Evolutionary conservation across 352 stramenopile genomes (phyloP), one percentile per base, ranked within the genome.

Genomic region (Phytophthora tubulina): DNA sequence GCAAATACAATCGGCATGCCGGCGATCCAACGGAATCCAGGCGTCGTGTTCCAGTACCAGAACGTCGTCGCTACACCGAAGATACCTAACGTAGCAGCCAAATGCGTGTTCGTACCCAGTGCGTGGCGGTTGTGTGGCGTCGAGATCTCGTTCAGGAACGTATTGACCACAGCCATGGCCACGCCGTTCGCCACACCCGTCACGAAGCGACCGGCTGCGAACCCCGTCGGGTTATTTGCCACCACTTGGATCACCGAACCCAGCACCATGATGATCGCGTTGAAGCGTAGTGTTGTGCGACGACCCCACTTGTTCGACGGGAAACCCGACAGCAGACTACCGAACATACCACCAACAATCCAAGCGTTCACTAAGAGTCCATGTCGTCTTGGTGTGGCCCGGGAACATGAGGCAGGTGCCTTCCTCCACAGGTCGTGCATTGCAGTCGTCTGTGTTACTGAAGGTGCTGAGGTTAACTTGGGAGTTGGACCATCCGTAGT

Each of bases 401-500:
- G 84, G 78, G 72, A 92, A 90, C 72, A 91, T 82, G 39, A 90
- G 49, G 70, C 84, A 91, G 30, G 77, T 86, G 56, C 76, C 80
- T 30, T 73, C 61, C 3, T 57, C 55, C 0, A 89, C 72, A 0
- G 80, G 84, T 5, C 67, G 66, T 0, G 67, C 80, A 6, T 80
- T 61, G 48, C 84, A 91, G 39, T 72, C 66, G 6, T 76, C 56
- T 36, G 76, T 73, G 70, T 85, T 74, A 66, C 79, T 79, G 61
- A 84, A 89, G n/a, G 59, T 80, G n/a, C 67, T 78, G 31, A 85
- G 59, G 62, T 88, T 89, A 56, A 90, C 60, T 57, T 91, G 79
- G 14, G 73, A 76, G 30, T 82, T 75, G 33, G 75, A 82, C 84
- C 84, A 91, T 42, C 84, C 84, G 70, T 83, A 85, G 63, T 92